Evolutionary conservation across 495 filamentous ascomycete genomes (phyloP), one percentile per base, ranked within the genome.

Genomic region (Aspergillus haitiensis): DNA sequence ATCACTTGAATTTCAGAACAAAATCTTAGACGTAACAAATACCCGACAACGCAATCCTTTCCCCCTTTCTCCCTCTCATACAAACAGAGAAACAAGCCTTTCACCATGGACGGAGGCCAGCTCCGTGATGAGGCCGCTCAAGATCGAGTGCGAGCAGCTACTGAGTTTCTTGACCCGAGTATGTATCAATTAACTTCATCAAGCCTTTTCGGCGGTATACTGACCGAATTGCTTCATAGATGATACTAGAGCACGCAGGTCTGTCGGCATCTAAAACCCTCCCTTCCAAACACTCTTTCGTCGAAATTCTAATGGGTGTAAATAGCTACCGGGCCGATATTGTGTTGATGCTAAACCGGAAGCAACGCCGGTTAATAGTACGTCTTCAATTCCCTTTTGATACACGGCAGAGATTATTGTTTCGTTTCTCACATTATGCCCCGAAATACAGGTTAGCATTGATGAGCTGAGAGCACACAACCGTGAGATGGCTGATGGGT

Each of bases 381-480:
- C 56, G 81, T 27, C 71, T 44, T 15, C 51, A 53, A 13, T 21
- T 40, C 1, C 3, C 45, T 50, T 13, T 52, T 18, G 12, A 13
- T 5, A 12, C 15, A 10, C 7, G 50, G 11, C 18, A 18, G 40
- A 3, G n/a, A 8, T 18, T 33, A 36, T 50, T 15, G 7, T 35
- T 18, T 16, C 2, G 3, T n/a, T 44, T 12, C 39, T 53, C n/a
- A 56, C 18, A 6, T 1, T 48, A 51, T 21, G 37, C 45, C 16
- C 46, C 46, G 32, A 27, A 7, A 40, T 40, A 82, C 74, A 91
- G 75, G 90, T 98, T 67, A 96, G 92, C 78, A 82, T 99, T 59
- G 95, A 98, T 75, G 92, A 97, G 69, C 89, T 98, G 70, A 82
- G 95, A 71, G 83, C 89, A 61, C 93, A 97, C 77, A 96, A 90